Percentiles rank a stretch among this genome's conserved stretches.
Evolutionary conservation across 768 basidiomycete genomes (phyloP).

Genomic region (Clathrus columnatus): DNA sequence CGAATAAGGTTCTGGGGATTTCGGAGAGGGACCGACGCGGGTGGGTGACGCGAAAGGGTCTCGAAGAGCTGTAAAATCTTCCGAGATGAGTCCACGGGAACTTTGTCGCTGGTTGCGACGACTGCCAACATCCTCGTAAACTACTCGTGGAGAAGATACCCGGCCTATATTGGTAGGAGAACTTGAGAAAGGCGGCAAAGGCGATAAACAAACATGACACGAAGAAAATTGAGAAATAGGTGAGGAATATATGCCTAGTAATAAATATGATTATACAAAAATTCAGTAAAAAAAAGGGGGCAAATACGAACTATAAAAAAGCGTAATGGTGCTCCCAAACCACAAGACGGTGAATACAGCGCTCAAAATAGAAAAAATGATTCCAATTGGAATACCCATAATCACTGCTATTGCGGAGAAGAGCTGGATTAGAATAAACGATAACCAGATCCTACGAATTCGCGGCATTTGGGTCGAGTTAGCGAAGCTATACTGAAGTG

Average conservation of each 20-base stretch:
- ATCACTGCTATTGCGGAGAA: not conserved
- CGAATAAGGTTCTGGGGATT: not conserved
- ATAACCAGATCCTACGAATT: conserved; percentile 4
- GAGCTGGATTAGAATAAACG: not conserved
- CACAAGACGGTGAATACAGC: conserved; percentile 6
- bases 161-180: not conserved
- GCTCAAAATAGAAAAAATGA: not conserved
- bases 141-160: not conserved
- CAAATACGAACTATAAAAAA: conserved; percentile 5
- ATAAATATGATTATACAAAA: not conserved
- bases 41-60: conserved; percentile 9
- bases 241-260: not conserved
- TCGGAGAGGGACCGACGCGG: not conserved
- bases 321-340: conserved; percentile 1
- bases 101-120: not conserved
- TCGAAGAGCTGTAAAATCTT: conserved; percentile 9
- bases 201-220: not conserved
- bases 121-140: not conserved
- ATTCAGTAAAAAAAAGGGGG: not conserved
- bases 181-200: not conserved
- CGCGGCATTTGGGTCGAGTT: not conserved
- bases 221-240: not conserved
- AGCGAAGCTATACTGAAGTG: not conserved
- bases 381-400: not conserved
- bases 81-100: conserved; percentile 3